Base-by-base conservation (phyloP, 768 basidiomycete genomes). In the Termitomyces sp. region DNA sequence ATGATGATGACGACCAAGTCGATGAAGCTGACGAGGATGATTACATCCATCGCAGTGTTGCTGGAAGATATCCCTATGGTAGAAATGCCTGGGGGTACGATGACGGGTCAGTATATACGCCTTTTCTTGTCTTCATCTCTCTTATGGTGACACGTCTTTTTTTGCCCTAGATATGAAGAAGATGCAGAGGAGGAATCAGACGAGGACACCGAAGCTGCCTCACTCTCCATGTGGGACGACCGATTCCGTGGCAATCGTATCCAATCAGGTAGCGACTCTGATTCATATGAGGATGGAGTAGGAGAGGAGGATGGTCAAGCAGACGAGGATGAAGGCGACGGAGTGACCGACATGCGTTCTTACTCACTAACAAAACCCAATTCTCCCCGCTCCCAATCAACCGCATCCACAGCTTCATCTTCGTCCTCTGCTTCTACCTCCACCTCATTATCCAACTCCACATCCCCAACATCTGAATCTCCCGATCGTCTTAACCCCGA, bases 341-440 rank as follows among this genome's bases (percentile, higher is more conserved):
- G 82, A 46, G 73, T 84, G 32, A 77, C 92, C 32, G 82, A 92
- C 66, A 88, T 92, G 75, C 83, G 84, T 31, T 42, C 58, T 12
- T 59, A 62, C n/a, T 44, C 55, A 8, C 60, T 35, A 41, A 45
- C 54, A 43, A 58, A 59, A 35, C 11, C 67, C 70, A 9, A 71
- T 69, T 62, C 45, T 19, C 48, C 62, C n/a, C 62, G 80, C 14
- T 82, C 79, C 7, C 72, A 75, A 53, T 78, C 78, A 14, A 78
- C 74, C 62, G 71, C 71, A 37, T 78, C 79, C 16, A 73, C 73
- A 21, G 63, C 77, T 1, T 77, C 79, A 2, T 77, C 77, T 2
- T 76, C 77, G 1, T 75, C 76, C 6, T 73, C 74, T 10, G 55
- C 75, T 16, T 67, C 73, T n/a, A 63, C 67, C 6, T 66, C 69